Conservation (phyloP, 352 stramenopile genomes). For the Paralagenidium karlingii region DNA sequence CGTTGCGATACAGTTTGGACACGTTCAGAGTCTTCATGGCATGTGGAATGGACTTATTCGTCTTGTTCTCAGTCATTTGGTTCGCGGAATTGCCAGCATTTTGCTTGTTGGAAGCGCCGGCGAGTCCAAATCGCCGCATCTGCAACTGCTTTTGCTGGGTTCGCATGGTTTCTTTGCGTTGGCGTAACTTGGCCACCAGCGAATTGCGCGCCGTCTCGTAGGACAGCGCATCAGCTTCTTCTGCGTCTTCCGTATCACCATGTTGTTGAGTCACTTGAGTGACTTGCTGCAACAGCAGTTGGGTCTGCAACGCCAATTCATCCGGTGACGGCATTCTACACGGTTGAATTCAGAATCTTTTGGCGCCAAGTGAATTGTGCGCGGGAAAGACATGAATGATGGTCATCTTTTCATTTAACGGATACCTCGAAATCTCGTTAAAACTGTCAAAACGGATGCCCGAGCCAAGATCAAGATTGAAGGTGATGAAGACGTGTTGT, state of each 20-base stretch:
- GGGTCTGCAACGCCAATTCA: constrained; percentile 59
- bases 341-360: too few relatives aligned
- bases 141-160: constrained; percentile 36
- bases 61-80: neutral
- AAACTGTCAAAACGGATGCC: too few relatives aligned
- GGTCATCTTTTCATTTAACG: too few relatives aligned
- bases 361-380: too few relatives aligned
- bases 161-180: constrained; percentile 42
- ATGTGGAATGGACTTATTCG: neutral
- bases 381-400: too few relatives aligned
- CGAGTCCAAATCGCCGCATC: constrained; percentile 23
- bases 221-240: constrained; percentile 16
- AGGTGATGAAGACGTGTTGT: too few relatives aligned
- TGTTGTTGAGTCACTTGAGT: constrained; percentile 33
- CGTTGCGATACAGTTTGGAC: too few relatives aligned
- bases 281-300: constrained; percentile 66
- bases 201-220: constrained; percentile 36
- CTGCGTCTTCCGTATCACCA: neutral
- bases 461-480: too few relatives aligned
- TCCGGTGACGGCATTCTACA: too few relatives aligned
- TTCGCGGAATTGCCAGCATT: neutral
- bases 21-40: constrained; percentile 10
- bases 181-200: constrained; percentile 49
- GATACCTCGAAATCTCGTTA: too few relatives aligned
- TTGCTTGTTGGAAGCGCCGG: neutral